These are phyloP conservation scores for Tricholoma sp. DNA, from an alignment of 768 basidiomycete genomes.

Conservation along the genomic window DNA sequence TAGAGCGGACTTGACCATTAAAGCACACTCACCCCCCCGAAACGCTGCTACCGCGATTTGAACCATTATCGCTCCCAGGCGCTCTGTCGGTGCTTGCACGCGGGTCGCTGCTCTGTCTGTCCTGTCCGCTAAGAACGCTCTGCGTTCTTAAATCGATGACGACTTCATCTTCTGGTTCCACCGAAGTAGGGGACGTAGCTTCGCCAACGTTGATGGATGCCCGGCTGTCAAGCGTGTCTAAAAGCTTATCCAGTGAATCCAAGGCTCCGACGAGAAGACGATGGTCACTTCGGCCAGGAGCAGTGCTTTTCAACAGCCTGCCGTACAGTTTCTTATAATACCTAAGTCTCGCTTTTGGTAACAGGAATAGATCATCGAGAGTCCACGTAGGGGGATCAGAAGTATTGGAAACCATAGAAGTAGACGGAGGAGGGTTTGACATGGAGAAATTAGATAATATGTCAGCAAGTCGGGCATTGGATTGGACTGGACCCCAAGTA, in stretches of 20 bases:
- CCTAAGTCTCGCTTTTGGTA: slow-evolving; percentile 78
- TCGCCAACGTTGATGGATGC: slow-evolving; percentile 47
- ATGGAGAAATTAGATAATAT: slow-evolving; percentile 69
- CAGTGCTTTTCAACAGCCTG: slow-evolving; percentile 79
- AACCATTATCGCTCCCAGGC: slow-evolving; percentile 43
- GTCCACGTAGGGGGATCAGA: slow-evolving; percentile 59
- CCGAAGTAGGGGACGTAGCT: slow-evolving; percentile 11
- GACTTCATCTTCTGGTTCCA: slow-evolving; percentile 49
- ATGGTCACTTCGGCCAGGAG: slow-evolving; percentile 84
- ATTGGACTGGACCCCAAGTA: slow-evolving; percentile 71
- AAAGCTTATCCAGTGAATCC: slow-evolving; percentile 72
- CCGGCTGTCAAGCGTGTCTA: slow-evolving; percentile 62
- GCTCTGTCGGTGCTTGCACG: slow-evolving; percentile 22
- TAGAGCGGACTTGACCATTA: background rate
- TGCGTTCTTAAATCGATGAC: slow-evolving; percentile 51
- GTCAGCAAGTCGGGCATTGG: slow-evolving; percentile 64
- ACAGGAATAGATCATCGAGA: slow-evolving; percentile 80
- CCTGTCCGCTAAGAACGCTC: slow-evolving; percentile 22
- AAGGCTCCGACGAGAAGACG: slow-evolving; percentile 73
- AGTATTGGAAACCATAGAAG: slow-evolving; percentile 28
- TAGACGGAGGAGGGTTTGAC: slow-evolving; percentile 52
- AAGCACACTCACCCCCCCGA: slow-evolving; percentile 49
- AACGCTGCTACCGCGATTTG: slow-evolving; percentile 45
- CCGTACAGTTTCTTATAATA: slow-evolving; percentile 93
- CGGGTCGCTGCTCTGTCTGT: slow-evolving; percentile 13